Evolutionary conservation across 78 protist species (phyloP), one percentile per base, ranked within the genome.

Genomic region (Speleostelium caveatum): DNA sequence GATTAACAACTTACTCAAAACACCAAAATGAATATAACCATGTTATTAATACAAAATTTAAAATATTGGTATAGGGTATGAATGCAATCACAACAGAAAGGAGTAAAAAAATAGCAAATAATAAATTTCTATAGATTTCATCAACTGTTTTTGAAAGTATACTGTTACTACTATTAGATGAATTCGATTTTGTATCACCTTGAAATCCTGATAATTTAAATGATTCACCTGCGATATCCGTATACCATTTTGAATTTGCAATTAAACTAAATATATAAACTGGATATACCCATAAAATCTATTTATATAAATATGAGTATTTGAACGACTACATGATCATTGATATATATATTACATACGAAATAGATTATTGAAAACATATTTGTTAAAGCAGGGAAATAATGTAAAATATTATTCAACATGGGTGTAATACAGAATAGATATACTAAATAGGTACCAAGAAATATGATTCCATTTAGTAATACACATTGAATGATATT

Each of bases 1-100:
- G 12, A 71, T 38, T 24, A 55, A 19, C 2, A 8, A 55, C 83
- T 10, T 77, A 77, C 87, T 79, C 88, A n/a, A 79, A 79, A 55
- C 88, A 79, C 88, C 75, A 79, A 56, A 79, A 79, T 21, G 75
- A 79, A 67, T 79, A 79, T 24, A 79, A 41, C 88, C 88, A 79
- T 16, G 88, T 79, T 0, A 79, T 36, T 42, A 79, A 39, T 3
- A 79, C 68, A 10, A 79, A 79, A 55, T 79, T 79, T 17, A 79
- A 51, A 5, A 55, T 51, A 51, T 38, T 33, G 1, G 88, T 79
- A 28, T 79, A 79, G 12, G 88, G 88, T 7, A 79, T 79, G 68
- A 79, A 79, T 2, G 88, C 88, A 53, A 79, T 79, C 62, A 79
- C 33, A 5, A 68, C 88, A 38, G 88, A 79, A 24, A 79, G 10